Conservation (phyloP, 2,329 filamentous ascomycete species). For the Fusarium sambucinum region DNA sequence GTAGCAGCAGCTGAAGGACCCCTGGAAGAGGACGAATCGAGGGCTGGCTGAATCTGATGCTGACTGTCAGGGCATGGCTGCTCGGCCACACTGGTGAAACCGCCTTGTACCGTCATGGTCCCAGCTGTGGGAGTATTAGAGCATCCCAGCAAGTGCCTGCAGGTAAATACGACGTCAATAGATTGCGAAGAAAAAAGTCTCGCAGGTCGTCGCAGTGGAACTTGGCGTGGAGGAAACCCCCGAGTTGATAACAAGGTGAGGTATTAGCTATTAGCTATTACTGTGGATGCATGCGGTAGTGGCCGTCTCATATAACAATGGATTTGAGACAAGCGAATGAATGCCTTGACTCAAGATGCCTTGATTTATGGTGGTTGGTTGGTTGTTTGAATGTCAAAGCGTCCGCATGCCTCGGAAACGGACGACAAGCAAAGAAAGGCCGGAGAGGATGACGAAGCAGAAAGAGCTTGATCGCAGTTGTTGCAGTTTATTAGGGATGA, state of each 20-base stretch:
- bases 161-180: constrained; percentile 37
- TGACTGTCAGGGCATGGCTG: constrained; percentile 41
- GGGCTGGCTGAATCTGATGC: constrained; percentile 15
- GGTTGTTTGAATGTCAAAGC: constrained; percentile 27
- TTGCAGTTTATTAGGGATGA: not conserved
- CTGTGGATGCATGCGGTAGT: constrained; percentile 31
- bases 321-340: constrained; percentile 38
- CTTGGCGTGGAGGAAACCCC: not conserved
- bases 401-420: constrained; percentile 28
- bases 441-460: constrained; percentile 16
- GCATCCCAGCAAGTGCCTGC: constrained; percentile 47
- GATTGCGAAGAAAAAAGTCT: constrained; percentile 12
- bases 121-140: constrained; percentile 38
- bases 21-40: constrained; percentile 1
- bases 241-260: constrained; percentile 2
- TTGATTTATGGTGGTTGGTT: constrained; percentile 19
- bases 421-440: constrained; percentile 16
- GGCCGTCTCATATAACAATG: constrained; percentile 37
- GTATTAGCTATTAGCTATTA: constrained; percentile 41
- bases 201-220: not conserved
- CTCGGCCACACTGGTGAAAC: constrained; percentile 48
- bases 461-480: not conserved
- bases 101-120: constrained; percentile 48
- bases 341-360: constrained; percentile 25
- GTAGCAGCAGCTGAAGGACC: constrained; percentile 17